A percentile compares a stretch with the other conserved stretches of the same genome.
Conservation (phyloP, 257 asterid genomes). For the Nicotiana noctiflora region DNA sequence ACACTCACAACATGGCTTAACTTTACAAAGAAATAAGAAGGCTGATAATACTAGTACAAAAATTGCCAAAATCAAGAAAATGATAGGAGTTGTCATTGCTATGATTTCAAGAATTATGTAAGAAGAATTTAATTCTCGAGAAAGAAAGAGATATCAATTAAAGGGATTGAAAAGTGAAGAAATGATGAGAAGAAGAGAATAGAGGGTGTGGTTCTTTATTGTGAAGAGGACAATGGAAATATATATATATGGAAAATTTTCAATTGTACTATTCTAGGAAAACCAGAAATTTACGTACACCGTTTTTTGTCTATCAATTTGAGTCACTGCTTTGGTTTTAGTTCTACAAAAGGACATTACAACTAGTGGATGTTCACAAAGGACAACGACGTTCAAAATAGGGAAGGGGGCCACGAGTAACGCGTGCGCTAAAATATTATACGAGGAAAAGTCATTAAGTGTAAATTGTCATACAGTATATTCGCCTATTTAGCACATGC, state of each 20-base stretch:
- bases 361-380: not conserved
- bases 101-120: not conserved
- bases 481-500: not conserved
- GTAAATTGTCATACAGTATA: not conserved
- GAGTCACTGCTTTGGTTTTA: not conserved
- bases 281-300: not conserved
- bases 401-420: not conserved
- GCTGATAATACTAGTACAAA: slow-evolving; percentile 13
- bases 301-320: not conserved
- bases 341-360: not conserved
- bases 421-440: not conserved
- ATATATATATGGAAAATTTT: not conserved
- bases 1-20: slow-evolving; percentile 57
- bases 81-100: slow-evolving; percentile 19
- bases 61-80: slow-evolving; percentile 21
- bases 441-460: not conserved
- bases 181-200: not conserved
- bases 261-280: not conserved
- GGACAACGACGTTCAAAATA: not conserved
- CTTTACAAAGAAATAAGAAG: slow-evolving; percentile 11
- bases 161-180: not conserved
- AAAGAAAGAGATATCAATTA: too few relatives aligned
- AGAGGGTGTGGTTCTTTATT: not conserved
- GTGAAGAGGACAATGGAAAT: not conserved
- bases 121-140: not conserved